Conservation (phyloP, 2,329 filamentous ascomycete genomes). For the Xylaria sp. region DNA sequence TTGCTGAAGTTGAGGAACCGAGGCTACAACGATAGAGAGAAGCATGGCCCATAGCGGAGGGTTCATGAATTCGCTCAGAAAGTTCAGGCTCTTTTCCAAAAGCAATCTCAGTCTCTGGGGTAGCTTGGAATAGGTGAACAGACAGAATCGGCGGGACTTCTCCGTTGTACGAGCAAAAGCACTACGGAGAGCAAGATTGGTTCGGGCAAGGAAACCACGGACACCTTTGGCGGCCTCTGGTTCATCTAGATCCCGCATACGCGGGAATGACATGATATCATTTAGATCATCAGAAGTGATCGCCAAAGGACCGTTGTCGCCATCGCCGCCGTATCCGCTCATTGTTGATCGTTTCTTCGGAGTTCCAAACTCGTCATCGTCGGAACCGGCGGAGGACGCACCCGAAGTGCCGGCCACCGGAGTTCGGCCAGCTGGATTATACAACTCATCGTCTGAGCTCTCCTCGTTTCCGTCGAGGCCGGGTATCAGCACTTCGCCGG, state of each 20-base stretch:
- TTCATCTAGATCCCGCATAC: constrained; percentile 53
- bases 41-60: constrained; percentile 98
- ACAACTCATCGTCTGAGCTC: constrained; percentile 53
- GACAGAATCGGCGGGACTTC: background rate
- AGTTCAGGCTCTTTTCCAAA: constrained; percentile 59
- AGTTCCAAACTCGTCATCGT: constrained; percentile 47
- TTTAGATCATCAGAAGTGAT: constrained; percentile 51
- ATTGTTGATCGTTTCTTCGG: constrained; percentile 39
- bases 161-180: constrained; percentile 22
- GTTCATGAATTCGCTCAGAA: constrained; percentile 95
- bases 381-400: constrained; percentile 55
- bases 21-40: constrained; percentile 86
- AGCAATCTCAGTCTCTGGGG: constrained; percentile 29
- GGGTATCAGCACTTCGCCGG: constrained; percentile 52
- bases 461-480: constrained; percentile 49
- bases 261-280: constrained; percentile 68
- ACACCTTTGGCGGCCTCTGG: constrained; percentile 48
- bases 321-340: constrained; percentile 33
- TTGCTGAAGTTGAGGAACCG: constrained; percentile 78
- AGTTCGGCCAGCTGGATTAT: constrained; percentile 62
- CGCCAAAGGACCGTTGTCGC: constrained; percentile 35
- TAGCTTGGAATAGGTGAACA: constrained; percentile 20
- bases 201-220: constrained; percentile 48
- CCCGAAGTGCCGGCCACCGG: constrained; percentile 57
- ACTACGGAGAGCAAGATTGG: constrained; percentile 42